Evolutionary conservation across 345 rosid genomes (phyloP).

Genomic region (Carallia brachiata): DNA sequence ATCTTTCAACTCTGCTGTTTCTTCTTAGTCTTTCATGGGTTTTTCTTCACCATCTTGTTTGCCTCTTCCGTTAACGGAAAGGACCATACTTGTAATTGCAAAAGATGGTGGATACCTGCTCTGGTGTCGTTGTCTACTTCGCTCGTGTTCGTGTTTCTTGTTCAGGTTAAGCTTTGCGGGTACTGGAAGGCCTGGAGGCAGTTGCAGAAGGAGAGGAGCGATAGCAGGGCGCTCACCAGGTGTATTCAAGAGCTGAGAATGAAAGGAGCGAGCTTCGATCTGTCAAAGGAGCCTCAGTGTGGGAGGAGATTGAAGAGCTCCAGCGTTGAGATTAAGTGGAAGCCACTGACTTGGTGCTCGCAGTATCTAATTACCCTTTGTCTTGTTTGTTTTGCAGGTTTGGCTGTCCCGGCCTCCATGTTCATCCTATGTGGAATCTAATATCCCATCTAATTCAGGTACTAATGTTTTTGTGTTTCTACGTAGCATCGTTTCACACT

Average conservation of each 20-base stretch:
- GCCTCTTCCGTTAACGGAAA: slow-evolving; percentile 39
- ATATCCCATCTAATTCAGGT: not conserved
- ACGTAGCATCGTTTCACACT: too few relatives aligned
- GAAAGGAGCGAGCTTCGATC: slow-evolving; percentile 91
- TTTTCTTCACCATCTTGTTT: slow-evolving; percentile 64
- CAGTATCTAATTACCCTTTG: slow-evolving; percentile 56
- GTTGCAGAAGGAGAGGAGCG: slow-evolving; percentile 68
- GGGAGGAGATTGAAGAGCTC: slow-evolving; percentile 93
- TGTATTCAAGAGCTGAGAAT: slow-evolving; percentile 85
- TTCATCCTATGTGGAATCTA: slow-evolving; percentile 63
- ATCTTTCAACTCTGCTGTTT: slow-evolving; percentile 79
- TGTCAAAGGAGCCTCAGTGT: slow-evolving; percentile 74
- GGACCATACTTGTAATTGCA: slow-evolving; percentile 46
- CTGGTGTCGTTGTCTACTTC: slow-evolving; percentile 55
- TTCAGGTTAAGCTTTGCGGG: slow-evolving; percentile 64
- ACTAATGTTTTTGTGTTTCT: too few relatives aligned
- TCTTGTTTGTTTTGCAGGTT: slow-evolving; percentile 67
- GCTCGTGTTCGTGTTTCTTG: slow-evolving; percentile 60
- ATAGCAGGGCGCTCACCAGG: slow-evolving; percentile 61
- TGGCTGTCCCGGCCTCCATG: slow-evolving; percentile 60
- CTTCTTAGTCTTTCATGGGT: slow-evolving; percentile 65
- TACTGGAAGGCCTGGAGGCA: slow-evolving; percentile 72
- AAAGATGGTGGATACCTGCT: slow-evolving; percentile 87
- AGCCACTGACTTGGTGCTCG: slow-evolving; percentile 75
- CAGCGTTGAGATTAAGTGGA: slow-evolving; percentile 95